phyloP scores from a whole-genome alignment of 768 basidiomycete genomes.

The Psilocybe subaeruginosa region DNA sequence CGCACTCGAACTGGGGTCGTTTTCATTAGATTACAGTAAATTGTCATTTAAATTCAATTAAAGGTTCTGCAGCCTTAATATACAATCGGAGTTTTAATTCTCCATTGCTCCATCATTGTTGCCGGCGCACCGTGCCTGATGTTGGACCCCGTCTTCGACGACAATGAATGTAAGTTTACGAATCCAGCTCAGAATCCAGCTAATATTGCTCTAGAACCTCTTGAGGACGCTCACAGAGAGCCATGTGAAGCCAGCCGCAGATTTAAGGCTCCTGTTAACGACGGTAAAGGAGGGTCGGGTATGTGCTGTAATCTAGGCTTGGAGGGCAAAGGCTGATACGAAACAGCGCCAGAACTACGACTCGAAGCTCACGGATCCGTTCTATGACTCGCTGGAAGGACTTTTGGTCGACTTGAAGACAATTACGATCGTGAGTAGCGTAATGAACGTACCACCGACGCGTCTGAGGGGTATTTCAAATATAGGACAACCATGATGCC shows the following conservation, averaged over 20 bases:
- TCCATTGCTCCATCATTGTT: not conserved
- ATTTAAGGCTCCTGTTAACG: slow-evolving; percentile 81
- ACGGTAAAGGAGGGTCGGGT: slow-evolving; percentile 90
- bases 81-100: not conserved
- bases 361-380: slow-evolving; percentile 79
- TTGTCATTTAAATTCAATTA: too few species aligned
- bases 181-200: slow-evolving; percentile 28
- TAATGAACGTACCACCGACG: slow-evolving; percentile 17
- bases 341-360: slow-evolving; percentile 53
- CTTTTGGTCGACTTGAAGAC: slow-evolving; percentile 84
- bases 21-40: too few species aligned
- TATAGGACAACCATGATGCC: slow-evolving; percentile 84
- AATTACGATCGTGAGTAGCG: slow-evolving; percentile 60
- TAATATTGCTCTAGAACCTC: slow-evolving; percentile 65
- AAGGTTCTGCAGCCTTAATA: too few species aligned
- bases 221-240: slow-evolving; percentile 84
- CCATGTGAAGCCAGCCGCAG: slow-evolving; percentile 68
- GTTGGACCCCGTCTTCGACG: slow-evolving; percentile 15
- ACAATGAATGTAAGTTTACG: slow-evolving; percentile 49
- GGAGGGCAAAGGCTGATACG: slow-evolving; percentile 15
- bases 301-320: slow-evolving; percentile 37
- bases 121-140: not conserved
- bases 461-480: slow-evolving; percentile 28
- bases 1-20: too few species aligned
- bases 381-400: slow-evolving; percentile 93